Evolutionary conservation across 495 filamentous ascomycete genomes (phyloP), one percentile per base, ranked within the genome.

Genomic region (Xylaria nigripes): DNA sequence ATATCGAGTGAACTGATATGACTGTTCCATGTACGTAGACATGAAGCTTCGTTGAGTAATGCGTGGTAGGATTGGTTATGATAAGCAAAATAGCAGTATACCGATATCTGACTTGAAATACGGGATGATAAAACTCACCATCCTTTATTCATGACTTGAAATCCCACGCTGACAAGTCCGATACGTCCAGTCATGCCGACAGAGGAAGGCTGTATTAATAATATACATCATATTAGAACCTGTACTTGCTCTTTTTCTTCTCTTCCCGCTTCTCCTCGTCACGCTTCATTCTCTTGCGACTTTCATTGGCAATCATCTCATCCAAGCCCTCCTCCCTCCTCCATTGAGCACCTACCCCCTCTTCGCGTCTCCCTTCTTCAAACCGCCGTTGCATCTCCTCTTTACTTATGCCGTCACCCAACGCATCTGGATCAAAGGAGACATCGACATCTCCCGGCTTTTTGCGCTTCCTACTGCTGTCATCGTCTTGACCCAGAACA

Each of bases 281-380:
- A 58, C 84, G 78, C 76, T 89, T 90, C 65, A 87, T 76, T 68
- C 90, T 76, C 74, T 96, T 96, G 51, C 89, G 80, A 66, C 84
- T 90, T 70, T 97, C 93, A 58, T 86, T 84, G 29, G 89, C 90
- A 76, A 97, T 96, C 92, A 98, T 96, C 63, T 95, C 86, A 66
- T 85, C 94, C 45, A 98, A 70, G 68, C 96, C 93, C 62, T 97
- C 93, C 68, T 95, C 87, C 69, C 91, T 89, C 16, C 80, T 81
- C 83, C 89, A 93, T 56, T 84, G 77, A 15, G 85, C 79, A 8
- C 75, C 75, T 3, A 69, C 55, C 25, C 81, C 79, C 55, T 91
- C 81, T 64, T 87, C 83, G 57, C 87, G 79, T 63, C 82, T 80
- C 55, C 86, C 77, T 10, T 81, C 80, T 55, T 97, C 91, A 61